phyloP scores from a whole-genome alignment of 2,329 filamentous ascomycete genomes.

The Bipolaris bicolor region DNA sequence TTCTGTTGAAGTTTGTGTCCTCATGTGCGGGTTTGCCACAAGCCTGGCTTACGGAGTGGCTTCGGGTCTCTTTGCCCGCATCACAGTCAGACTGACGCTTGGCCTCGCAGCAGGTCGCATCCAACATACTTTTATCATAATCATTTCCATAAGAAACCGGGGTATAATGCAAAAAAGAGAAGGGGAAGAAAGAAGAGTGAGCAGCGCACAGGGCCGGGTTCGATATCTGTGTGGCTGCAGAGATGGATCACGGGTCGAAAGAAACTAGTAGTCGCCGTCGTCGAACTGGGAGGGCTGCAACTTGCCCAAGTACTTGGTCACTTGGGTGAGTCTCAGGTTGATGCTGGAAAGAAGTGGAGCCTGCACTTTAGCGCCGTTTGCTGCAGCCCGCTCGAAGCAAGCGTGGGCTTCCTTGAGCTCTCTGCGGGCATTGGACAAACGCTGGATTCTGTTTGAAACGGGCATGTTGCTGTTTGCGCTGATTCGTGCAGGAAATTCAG shows the following conservation, averaged over 20 bases:
- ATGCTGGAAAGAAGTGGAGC: constrained; percentile 24
- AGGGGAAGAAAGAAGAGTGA: neutral
- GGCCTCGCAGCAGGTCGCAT: neutral
- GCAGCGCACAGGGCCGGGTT: neutral
- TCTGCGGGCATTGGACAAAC: constrained; percentile 23
- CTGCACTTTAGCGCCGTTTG: constrained; percentile 26
- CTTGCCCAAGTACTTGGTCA: constrained; percentile 5
- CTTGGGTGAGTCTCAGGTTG: constrained; percentile 20
- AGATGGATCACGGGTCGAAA: neutral
- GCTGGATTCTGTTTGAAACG: constrained; percentile 17
- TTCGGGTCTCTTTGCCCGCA: neutral
- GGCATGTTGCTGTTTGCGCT: neutral
- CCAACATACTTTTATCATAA: neutral
- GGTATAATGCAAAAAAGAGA: constrained; percentile 7
- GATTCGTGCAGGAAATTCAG: constrained; percentile 9
- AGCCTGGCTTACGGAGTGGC: too few relatives aligned
- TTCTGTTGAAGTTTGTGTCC: neutral
- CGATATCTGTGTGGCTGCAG: neutral
- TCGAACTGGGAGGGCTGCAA: neutral
- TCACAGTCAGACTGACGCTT: neutral
- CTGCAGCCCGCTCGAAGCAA: constrained; percentile 32
- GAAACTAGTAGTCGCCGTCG: neutral
- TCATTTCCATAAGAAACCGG: neutral
- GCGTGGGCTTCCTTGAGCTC: constrained; percentile 32
- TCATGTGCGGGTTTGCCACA: neutral